phyloP scores from a whole-genome alignment of 2,329 filamentous ascomycete species.

The Xylariaceae sp. region DNA sequence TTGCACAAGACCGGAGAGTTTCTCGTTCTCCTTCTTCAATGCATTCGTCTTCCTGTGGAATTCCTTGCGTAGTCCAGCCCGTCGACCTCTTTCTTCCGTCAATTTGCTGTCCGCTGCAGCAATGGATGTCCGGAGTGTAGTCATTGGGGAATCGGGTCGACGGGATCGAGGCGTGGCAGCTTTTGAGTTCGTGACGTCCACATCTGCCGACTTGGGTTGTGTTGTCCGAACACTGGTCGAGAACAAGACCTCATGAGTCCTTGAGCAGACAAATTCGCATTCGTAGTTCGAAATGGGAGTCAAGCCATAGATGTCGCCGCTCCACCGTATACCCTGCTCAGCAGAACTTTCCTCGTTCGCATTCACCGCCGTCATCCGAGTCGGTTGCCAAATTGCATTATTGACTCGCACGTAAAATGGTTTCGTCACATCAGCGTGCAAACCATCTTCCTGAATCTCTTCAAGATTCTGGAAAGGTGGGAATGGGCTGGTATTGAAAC shows the following conservation, averaged over 20 bases:
- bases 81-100: conserved; percentile 62
- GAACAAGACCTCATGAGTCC: conserved; percentile 63
- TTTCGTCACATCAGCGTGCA: conserved; percentile 63
- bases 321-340: conserved; percentile 58
- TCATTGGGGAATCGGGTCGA: conserved; percentile 71
- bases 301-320: conserved; percentile 65
- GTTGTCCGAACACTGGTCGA: conserved; percentile 67
- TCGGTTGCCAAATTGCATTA: conserved; percentile 75
- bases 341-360: conserved; percentile 33
- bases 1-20: conserved; percentile 60
- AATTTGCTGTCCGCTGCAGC: conserved; percentile 67
- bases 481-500: conserved; percentile 69
- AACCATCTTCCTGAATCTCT: conserved; percentile 35
- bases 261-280: conserved; percentile 70
- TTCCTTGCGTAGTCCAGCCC: conserved; percentile 70
- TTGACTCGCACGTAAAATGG: conserved; percentile 78
- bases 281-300: conserved; percentile 73
- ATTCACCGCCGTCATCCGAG: conserved; percentile 58
- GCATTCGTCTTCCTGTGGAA: conserved; percentile 66
- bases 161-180: conserved; percentile 55
- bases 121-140: conserved; percentile 73
- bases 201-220: conserved; percentile 44
- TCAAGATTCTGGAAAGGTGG: conserved; percentile 39
- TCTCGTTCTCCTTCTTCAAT: conserved; percentile 70
- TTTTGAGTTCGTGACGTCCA: conserved; percentile 30